Evolutionary conservation across 805 yeast species (phyloP).

Genomic region (Wickerhamiella nectarea): DNA sequence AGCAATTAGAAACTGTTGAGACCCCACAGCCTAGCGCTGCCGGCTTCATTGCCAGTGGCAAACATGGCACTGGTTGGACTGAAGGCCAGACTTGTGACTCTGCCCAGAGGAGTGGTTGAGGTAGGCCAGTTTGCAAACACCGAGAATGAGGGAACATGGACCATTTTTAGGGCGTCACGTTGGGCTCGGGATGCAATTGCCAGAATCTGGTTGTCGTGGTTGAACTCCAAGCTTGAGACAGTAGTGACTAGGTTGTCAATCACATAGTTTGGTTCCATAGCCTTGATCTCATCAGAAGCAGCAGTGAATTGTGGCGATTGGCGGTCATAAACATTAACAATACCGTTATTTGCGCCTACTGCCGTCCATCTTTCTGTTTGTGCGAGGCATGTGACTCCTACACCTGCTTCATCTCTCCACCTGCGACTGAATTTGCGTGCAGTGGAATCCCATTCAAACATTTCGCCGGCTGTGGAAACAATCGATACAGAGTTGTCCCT

Average conservation of each 20-base stretch:
- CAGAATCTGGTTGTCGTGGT: conserved; percentile 78
- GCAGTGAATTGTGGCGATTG: conserved; percentile 17
- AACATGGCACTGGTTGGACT: conserved; percentile 72
- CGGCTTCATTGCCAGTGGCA: conserved; percentile 82
- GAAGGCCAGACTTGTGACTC: conserved; percentile 68
- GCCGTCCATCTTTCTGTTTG: conserved; percentile 80
- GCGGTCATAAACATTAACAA: conserved; percentile 75
- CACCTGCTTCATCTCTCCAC: conserved; percentile 81
- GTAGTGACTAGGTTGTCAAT: conserved; percentile 74
- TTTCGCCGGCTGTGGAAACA: conserved; percentile 67
- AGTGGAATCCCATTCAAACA: conserved; percentile 68
- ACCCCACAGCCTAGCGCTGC: conserved; percentile 80
- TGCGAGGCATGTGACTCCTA: conserved; percentile 65
- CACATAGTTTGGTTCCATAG: conserved; percentile 41
- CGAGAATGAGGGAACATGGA: conserved; percentile 75
- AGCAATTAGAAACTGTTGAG: conserved; percentile 8
- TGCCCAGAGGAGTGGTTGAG: conserved; percentile 90
- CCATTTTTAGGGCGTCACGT: conserved; percentile 73
- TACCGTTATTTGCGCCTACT: conserved; percentile 76
- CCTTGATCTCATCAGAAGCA: conserved; percentile 25
- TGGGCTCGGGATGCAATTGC: conserved; percentile 75
- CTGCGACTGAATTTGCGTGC: conserved; percentile 39
- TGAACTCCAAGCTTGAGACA: conserved; percentile 57
- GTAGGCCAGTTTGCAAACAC: conserved; percentile 97
- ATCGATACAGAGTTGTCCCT: conserved; percentile 36